Base-by-base conservation (phyloP, 176 grass and related monocot species). In the Aechmea fasciata region DNA sequence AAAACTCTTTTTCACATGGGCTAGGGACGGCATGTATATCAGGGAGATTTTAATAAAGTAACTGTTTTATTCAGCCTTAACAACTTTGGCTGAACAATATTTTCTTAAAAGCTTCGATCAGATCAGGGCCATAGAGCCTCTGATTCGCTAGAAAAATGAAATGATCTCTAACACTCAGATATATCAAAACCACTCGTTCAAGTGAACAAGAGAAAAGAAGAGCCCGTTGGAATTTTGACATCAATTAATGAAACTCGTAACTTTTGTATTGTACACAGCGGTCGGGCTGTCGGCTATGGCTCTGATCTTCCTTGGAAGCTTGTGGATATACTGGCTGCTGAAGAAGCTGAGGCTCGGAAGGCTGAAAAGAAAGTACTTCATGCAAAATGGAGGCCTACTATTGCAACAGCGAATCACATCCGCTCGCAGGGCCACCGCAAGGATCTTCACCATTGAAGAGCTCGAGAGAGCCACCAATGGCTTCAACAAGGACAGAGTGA, bases 371-470 rank as follows among this genome's bases (percentile, higher is more conserved):
- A 79, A 81, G 22, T 61, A 75, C 19, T 88, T 88, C 78, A 51
- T 70, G 3, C 77, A 72, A 59, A 88, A 88, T 29, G 86, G 86
- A 55, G 86, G 86, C 0, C 71, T 88, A 23, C 54, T 84, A 25
- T 13, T 88, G 71, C 86, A 84, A 13, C 78, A 81, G 50, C 80
- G 72, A 75, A 65, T 84, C 13, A 68, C 74, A 0, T 72, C 86
- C 23, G 71, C 78, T 24, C 7, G 18, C 0, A 47, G 26, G 49
- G 53, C 55, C 0, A 47, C 70, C 17, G 52, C 82, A 50, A 88
- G 78, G 67, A 84, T 84, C 73, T 84, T 88, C 20, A 78, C 76
- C 71, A 71, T 50, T 8, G 78, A 88, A 64, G 78, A 88, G 49
- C 77, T 84, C 51, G 53, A 63, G 29, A 54, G 22, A 47, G 81